These are phyloP conservation scores for Phanerodontia chrysosporium DNA, from an alignment of 768 basidiomycete species.

Conservation along the genomic window DNA sequence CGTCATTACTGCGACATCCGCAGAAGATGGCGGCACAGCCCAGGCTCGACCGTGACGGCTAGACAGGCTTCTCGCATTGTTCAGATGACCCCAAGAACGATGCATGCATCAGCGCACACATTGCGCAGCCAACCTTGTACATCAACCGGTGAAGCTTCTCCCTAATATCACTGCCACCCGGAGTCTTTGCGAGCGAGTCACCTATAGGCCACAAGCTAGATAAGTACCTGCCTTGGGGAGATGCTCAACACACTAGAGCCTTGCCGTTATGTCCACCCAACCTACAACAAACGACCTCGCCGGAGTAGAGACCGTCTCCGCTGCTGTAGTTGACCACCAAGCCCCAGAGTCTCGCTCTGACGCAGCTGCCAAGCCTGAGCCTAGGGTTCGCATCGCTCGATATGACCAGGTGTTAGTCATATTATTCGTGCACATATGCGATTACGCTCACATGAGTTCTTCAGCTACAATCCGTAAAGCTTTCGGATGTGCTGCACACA, in stretches of 20 bases:
- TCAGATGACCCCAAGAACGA: not conserved
- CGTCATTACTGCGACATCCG: not conserved
- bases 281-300: not conserved
- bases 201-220: not conserved
- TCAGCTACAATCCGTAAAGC: constrained; percentile 5
- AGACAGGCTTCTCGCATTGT: not conserved
- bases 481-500: not conserved
- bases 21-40: no score
- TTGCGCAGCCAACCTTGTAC: not conserved
- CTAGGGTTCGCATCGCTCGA: constrained; percentile 1
- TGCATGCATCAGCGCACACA: not conserved
- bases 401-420: constrained; percentile 7
- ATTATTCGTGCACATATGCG: no score
- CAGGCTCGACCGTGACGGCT: not conserved
- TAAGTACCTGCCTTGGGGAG: not conserved
- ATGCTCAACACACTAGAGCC: not conserved
- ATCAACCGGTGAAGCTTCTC: not conserved
- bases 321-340: not conserved
- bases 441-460: not conserved
- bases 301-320: no score
- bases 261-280: not conserved
- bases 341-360: not conserved
- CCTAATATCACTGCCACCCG: not conserved
- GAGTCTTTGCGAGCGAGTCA: not conserved
- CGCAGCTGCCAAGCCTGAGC: not conserved